Conservation (phyloP, 495 filamentous ascomycete species). For the Eremomyces bilateralis region DNA sequence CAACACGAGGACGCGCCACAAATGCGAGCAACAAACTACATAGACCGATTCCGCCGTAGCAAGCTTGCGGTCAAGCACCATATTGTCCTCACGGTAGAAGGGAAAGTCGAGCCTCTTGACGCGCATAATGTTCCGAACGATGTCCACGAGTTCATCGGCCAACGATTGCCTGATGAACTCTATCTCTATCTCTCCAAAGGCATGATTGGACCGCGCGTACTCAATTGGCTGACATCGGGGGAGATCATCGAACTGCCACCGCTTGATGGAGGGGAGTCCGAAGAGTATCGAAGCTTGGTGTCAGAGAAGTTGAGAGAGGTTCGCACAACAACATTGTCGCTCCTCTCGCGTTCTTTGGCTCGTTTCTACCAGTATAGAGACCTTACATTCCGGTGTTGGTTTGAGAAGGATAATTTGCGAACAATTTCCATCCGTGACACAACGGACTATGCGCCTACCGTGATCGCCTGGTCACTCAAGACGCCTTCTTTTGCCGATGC, state of each 20-base stretch:
- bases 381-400: slow-evolving; percentile 66
- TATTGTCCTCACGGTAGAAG: slow-evolving; percentile 52
- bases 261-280: slow-evolving; percentile 56
- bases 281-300: slow-evolving; percentile 63
- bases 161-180: slow-evolving; percentile 75
- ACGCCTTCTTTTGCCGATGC: too few species aligned
- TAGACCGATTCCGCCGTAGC: slow-evolving; percentile 64
- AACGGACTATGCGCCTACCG: too few species aligned
- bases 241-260: slow-evolving; percentile 56
- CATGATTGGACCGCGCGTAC: slow-evolving; percentile 52
- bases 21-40: slow-evolving; percentile 47
- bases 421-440: too few species aligned
- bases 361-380: slow-evolving; percentile 58
- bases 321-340: slow-evolving; percentile 48
- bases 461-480: too few species aligned
- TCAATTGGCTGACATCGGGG: slow-evolving; percentile 60
- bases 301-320: slow-evolving; percentile 45
- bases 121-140: slow-evolving; percentile 49
- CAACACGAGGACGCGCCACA: slow-evolving; percentile 52
- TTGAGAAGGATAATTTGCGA: slow-evolving; percentile 46
- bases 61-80: slow-evolving; percentile 74
- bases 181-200: slow-evolving; percentile 79
- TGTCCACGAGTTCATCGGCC: slow-evolving; percentile 70
- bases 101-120: slow-evolving; percentile 50
- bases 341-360: slow-evolving; percentile 57